Evolutionary conservation across 129 eudicot genomes (phyloP).

Genomic region (Oenanthe sinensis): DNA sequence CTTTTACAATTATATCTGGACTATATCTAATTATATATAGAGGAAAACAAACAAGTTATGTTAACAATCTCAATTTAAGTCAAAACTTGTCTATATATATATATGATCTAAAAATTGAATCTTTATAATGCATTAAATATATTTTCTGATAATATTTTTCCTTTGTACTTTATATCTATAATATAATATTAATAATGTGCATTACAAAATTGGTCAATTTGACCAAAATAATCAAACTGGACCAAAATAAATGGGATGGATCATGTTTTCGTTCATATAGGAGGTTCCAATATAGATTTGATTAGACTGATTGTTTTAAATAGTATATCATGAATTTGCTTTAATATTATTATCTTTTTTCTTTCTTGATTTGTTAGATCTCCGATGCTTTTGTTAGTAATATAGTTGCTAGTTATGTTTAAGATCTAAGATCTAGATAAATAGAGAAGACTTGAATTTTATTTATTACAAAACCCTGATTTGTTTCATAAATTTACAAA

Average conservation of each 20-base stretch:
- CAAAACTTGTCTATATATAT: not conserved
- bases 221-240: not conserved
- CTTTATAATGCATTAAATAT: not conserved
- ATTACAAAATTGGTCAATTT: not conserved
- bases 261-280: too few relatives aligned
- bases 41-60: not conserved
- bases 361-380: not conserved
- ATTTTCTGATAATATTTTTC: not conserved
- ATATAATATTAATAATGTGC: not conserved
- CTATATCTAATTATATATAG: not conserved
- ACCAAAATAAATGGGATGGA: not conserved
- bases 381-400: too few relatives aligned
- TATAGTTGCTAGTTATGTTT: too few relatives aligned
- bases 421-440: too few relatives aligned
- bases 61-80: not conserved
- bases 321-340: not conserved
- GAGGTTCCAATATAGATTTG: not conserved
- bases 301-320: not conserved
- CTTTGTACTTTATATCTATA: not conserved
- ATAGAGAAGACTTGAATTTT: too few relatives aligned
- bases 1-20: not conserved
- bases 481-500: too few relatives aligned
- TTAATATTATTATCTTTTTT: not conserved
- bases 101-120: not conserved
- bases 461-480: too few relatives aligned